Base-by-base conservation (phyloP, 164 flowering plant species). In the Magnolia changhungtana region DNA sequence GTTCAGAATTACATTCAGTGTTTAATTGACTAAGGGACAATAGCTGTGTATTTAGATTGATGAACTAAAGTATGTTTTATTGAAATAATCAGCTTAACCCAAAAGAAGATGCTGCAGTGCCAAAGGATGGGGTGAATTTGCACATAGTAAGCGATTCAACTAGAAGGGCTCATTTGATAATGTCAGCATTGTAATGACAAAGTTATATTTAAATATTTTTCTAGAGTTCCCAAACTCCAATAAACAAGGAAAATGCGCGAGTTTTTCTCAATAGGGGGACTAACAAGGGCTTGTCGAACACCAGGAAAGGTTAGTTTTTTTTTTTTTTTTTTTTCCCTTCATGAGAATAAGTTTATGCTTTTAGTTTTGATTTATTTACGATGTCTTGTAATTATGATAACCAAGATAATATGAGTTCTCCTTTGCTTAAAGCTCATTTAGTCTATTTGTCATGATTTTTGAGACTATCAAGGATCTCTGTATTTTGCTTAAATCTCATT, bases 71-170 rank as follows among this genome's bases (percentile, higher is more conserved):
- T 55, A 55, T 55, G 61, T 50, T 50, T 49, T 50, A 14, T 21
- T 70, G 19, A 49, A 70, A 70, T 49, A 70, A 70, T 70, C 55
- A 50, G 72, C 72, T 70, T n/a, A 50, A 70, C 55, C n/a, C 72
- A 49, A 70, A 70, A 11, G 55, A 70, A 10, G 14, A 50, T 50
- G 24, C 58, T 70, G 58, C 58, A 19, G 49, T 50, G 55, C 58
- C 45, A 70, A 49, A 70, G 58, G 29, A 70, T 49, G 27, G 4
- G 58, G 59, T 19, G 45, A 19, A 14, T 70, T 50, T 49, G 29
- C 21, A 20, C 3, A 70, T 70, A 20, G 72, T 50, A 50, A 70
- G 58, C 8, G n/a, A 29, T n/a, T 50, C 61, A 50, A 70, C 55
- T 50, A 14, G 58, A 49, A n/a, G 27, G 24, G 7, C 24, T 19